Conservation (phyloP, 345 rosid genomes). For the rapeseed (Brassica napus) region Da-Ae NC_063435.1:3691501-3692000, state of each 20-base stretch:
- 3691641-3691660: too few relatives aligned
- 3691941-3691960: not conserved
- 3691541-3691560: too few relatives aligned
- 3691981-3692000: not conserved
- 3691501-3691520: conserved; percentile 10
- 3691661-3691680: too few relatives aligned
- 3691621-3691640: too few relatives aligned
- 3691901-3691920: conserved; percentile 13
- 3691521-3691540: too few relatives aligned
- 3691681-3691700: too few relatives aligned
- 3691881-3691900: conserved; percentile 9
- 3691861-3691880: conserved; percentile 3
- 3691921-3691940: not conserved
- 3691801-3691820: not conserved
- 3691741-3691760: not conserved
- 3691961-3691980: not conserved
- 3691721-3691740: not conserved
- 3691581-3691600: too few relatives aligned
- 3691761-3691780: not conserved
- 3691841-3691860: not conserved
- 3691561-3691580: too few relatives aligned
- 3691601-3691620: too few relatives aligned
- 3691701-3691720: too few relatives aligned
- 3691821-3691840: not conserved
- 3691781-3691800: not conserved